Percentiles rank a stretch among this genome's conserved stretches.
Conservation (phyloP, 139 green algal species). For the Chlamydomonas urium region DNA sequence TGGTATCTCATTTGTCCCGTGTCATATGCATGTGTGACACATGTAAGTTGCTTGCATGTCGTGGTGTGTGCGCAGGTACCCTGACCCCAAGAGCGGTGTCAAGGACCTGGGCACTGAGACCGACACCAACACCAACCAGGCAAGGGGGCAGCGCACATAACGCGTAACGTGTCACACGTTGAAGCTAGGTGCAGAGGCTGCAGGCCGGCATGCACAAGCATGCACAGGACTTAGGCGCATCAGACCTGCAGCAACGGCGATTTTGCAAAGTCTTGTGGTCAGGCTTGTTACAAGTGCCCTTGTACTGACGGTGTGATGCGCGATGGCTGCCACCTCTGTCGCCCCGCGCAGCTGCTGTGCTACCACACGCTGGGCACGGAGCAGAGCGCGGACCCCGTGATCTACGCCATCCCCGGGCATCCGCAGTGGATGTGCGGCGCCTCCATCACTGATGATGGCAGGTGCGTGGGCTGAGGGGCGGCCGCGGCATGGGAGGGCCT, state of each 20-base stretch:
- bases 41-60: not conserved
- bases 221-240: no score
- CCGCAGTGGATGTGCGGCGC: slow-evolving; percentile 66
- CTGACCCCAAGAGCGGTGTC: slow-evolving; percentile 16
- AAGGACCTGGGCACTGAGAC: slow-evolving; percentile 85
- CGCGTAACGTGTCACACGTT: no score
- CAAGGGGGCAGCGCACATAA: slow-evolving; percentile 86
- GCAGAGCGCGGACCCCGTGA: not conserved
- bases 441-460: slow-evolving; percentile 77
- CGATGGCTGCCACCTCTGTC: slow-evolving; percentile 64
- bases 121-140: slow-evolving; percentile 67
- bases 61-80: slow-evolving; percentile 19
- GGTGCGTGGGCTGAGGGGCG: slow-evolving; percentile 24
- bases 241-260: no score
- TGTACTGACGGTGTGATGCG: no score
- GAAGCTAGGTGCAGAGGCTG: no score
- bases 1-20: no score
- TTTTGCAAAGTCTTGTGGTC: no score
- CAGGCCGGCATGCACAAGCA: no score
- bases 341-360: slow-evolving; percentile 66
- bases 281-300: no score
- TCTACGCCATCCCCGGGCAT: slow-evolving; percentile 14
- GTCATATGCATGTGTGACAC: no score
- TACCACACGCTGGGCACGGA: slow-evolving; percentile 80
- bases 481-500: not conserved